phyloP scores from a whole-genome alignment of 257 asterid genomes.

The Nicotiana obtusifolia region DNA sequence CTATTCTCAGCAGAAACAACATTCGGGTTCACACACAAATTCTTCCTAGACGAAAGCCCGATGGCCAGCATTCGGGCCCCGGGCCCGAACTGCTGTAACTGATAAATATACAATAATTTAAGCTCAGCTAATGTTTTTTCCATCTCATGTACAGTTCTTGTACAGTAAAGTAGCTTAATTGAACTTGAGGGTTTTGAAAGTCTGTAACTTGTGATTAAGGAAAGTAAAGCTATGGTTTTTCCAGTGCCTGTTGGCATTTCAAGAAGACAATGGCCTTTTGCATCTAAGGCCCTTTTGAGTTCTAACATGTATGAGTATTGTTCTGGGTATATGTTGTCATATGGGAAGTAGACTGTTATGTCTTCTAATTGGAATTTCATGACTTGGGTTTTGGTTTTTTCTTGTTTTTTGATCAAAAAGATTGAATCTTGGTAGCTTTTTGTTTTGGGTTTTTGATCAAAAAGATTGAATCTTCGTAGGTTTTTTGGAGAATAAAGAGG shows the following conservation, averaged over 20 bases:
- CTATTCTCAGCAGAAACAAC: conserved; percentile 90
- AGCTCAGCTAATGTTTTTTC: conserved; percentile 94
- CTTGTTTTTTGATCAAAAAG: not conserved
- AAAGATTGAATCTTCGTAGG: not conserved
- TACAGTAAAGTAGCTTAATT: conserved; percentile 76
- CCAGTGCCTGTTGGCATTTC: conserved; percentile 99
- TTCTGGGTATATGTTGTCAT: conserved; percentile 91
- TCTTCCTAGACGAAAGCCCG: conserved; percentile 93
- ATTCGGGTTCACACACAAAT: conserved; percentile 74
- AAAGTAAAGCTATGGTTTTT: conserved; percentile 82
- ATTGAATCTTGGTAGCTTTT: not conserved
- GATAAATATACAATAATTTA: conserved; percentile 66
- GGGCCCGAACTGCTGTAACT: conserved; percentile 58
- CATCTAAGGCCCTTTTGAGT: conserved; percentile 89
- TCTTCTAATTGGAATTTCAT: conserved; percentile 97
- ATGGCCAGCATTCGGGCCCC: conserved; percentile 68
- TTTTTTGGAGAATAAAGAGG: not conserved
- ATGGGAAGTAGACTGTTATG: conserved; percentile 85
- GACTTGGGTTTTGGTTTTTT: not conserved
- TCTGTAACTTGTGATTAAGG: conserved; percentile 78
- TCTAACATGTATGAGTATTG: conserved; percentile 93
- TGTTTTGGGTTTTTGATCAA: not conserved
- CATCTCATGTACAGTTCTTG: conserved; percentile 98
- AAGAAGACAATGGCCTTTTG: conserved; percentile 84
- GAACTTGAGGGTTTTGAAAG: conserved; percentile 70